Base-by-base conservation (phyloP, 306 rosid species). In the Nissolia schottii region DNA sequence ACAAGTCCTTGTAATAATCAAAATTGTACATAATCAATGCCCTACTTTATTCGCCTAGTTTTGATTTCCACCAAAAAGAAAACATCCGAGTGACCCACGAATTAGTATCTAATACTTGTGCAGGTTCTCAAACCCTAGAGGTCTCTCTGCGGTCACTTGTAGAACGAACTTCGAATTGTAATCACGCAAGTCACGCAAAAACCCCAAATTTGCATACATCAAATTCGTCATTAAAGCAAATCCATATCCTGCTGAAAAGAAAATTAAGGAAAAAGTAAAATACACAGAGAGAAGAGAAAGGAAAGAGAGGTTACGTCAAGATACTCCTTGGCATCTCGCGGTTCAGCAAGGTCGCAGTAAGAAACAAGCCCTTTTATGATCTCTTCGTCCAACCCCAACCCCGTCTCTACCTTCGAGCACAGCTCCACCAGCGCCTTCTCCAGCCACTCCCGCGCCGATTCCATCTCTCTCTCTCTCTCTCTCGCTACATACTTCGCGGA, bases 351-450 rank as follows among this genome's bases (percentile, higher is more conserved):
- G 77, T 94, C 95, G 60, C 96, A 94, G 71, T 91, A 94, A 22
- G 99, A 94, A 50, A 91, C 99, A 15, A 94, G 82, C 16, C 96
- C 96, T 23, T 96, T 85, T 5, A 94, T 91, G 76, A 91, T 91
- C 20, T 94, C 99, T 83, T 68, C 64, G 51, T 91, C 96, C 50
- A 85, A 68, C 19, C 88, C 92, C 82, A 89, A 73, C 3, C 95
- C 97, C 2, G 90, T 81, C 24, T 94, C 96, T 54, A 88, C 81
- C 80, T 76, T 91, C 64, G 82, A 74, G 51, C 91, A 86, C 6
- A 94, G 76, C 74, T 89, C 91, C 56, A 81, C 81, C 90, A 91
- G 50, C 83, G 99, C 96, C 68, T 85, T 87, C 87, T 94, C 88
- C 67, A 89, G 71, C 99, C 99, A 94, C 86, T 86, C 60, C 53